Percentiles rank a stretch among this genome's conserved stretches.
phyloP scores from a whole-genome alignment of 495 filamentous ascomycete species.

The Penicillium atrosanguineum region DNA sequence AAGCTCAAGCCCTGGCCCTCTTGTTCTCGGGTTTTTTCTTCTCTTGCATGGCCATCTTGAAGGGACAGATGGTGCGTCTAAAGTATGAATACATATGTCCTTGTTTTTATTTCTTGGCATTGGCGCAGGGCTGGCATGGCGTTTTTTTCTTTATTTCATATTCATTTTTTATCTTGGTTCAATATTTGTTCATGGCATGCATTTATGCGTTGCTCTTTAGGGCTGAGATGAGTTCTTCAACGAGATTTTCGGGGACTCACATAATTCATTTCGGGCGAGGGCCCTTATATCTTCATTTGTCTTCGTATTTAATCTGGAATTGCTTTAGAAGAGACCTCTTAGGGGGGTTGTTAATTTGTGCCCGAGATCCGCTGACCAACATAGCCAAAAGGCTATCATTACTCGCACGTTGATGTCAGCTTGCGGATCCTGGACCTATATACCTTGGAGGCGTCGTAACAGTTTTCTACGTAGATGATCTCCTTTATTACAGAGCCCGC shows the following conservation, averaged over 20 bases:
- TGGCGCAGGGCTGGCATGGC: conserved; percentile 25
- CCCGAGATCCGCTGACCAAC: too few species aligned
- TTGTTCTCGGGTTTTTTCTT: background rate
- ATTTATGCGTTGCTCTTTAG: conserved; percentile 3
- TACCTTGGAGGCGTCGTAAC: too few species aligned
- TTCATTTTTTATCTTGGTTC: conserved; percentile 9
- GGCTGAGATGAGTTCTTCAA: background rate
- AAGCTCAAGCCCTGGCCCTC: background rate
- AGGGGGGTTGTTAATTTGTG: too few species aligned
- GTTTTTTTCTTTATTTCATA: conserved; percentile 13
- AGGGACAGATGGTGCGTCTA: conserved; percentile 3
- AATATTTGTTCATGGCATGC: conserved; percentile 1
- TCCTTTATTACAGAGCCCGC: too few species aligned
- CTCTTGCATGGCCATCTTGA: conserved; percentile 3
- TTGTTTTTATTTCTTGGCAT: conserved; percentile 19
- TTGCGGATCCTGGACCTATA: too few species aligned
- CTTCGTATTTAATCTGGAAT: background rate
- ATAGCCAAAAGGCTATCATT: too few species aligned
- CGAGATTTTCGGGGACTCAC: conserved; percentile 3
- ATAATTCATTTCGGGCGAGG: conserved; percentile 11
- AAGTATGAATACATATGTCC: conserved; percentile 17
- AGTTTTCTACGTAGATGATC: too few species aligned
- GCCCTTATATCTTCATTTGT: background rate
- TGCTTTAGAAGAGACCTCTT: too few species aligned
- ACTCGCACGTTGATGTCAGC: too few species aligned